These are phyloP conservation scores for Tuber indicum DNA, from an alignment of 495 filamentous ascomycete species.

Conservation along the genomic window DNA sequence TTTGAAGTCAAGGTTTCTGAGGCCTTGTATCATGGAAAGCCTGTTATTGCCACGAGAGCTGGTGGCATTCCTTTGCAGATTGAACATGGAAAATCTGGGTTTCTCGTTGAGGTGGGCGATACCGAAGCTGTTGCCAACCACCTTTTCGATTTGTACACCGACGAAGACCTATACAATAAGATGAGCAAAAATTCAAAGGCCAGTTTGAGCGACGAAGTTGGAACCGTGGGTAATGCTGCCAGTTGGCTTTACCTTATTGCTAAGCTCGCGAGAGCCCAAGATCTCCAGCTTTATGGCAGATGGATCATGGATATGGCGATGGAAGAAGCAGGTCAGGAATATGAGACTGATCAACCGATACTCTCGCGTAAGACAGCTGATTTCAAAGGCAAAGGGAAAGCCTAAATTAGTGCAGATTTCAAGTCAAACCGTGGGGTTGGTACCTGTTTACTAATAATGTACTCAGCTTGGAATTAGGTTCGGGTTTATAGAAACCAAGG, in stretches of 20 bases:
- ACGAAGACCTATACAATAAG: constrained; percentile 55
- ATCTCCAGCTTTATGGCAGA: constrained; percentile 47
- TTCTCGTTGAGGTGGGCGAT: constrained; percentile 68
- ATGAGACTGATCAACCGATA: constrained; percentile 55
- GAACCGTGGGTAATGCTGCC: constrained; percentile 72
- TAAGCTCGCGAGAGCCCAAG: constrained; percentile 52
- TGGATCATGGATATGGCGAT: constrained; percentile 81
- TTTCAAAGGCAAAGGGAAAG: constrained; percentile 7
- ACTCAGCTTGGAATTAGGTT: no score
- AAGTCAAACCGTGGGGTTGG: no score
- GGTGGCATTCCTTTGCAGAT: constrained; percentile 82
- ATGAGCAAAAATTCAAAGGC: constrained; percentile 62
- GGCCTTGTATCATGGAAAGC: constrained; percentile 75
- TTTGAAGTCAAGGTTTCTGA: constrained; percentile 93
- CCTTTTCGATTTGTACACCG: constrained; percentile 62
- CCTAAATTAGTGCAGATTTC: background rate
- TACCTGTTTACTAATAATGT: no score
- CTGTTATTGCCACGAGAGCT: constrained; percentile 68
- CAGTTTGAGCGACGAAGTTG: constrained; percentile 73
- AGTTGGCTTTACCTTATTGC: constrained; percentile 70
- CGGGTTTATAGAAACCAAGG: no score
- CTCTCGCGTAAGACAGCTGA: constrained; percentile 43
- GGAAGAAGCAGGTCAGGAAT: constrained; percentile 56
- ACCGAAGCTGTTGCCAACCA: constrained; percentile 64
- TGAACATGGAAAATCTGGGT: constrained; percentile 65